Evolutionary conservation across 2,329 filamentous ascomycete species (phyloP).

Genomic region (Aureobasidium sp.): DNA sequence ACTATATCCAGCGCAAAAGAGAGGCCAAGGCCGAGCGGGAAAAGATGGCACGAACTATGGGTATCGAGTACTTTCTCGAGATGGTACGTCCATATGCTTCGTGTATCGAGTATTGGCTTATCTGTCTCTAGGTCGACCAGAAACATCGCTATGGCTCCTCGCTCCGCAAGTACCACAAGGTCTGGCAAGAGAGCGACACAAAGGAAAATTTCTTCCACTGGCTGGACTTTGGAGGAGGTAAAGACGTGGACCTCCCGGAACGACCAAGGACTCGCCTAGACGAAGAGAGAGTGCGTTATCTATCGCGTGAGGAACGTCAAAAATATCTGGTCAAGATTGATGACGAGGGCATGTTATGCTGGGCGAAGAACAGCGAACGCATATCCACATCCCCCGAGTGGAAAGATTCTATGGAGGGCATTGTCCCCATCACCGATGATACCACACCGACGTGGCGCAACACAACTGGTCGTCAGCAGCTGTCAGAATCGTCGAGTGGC

Average conservation of each 20-base stretch:
- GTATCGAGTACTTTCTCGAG: constrained; percentile 74
- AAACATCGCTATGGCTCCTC: constrained; percentile 87
- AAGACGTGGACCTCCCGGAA: constrained; percentile 56
- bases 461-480: constrained; percentile 22
- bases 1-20: constrained; percentile 31
- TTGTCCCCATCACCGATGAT: constrained; percentile 37
- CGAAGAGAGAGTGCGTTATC: constrained; percentile 71
- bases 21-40: constrained; percentile 51
- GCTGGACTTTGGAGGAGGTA: constrained; percentile 76
- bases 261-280: constrained; percentile 70
- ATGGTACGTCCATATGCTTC: constrained; percentile 49
- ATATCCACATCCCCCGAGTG: constrained; percentile 70
- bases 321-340: constrained; percentile 76
- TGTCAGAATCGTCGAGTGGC: constrained; percentile 17
- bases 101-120: neutral
- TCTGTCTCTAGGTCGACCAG: constrained; percentile 29
- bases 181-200: constrained; percentile 71
- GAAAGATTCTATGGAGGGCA: constrained; percentile 68
- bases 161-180: constrained; percentile 68
- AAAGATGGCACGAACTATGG: constrained; percentile 69
- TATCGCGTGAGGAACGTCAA: constrained; percentile 72
- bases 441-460: constrained; percentile 35
- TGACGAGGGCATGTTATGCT: constrained; percentile 64
- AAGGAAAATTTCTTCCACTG: constrained; percentile 91
- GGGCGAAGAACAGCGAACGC: constrained; percentile 71